Evolutionary conservation across 768 basidiomycete genomes (phyloP), one percentile per base, ranked within the genome.

Genomic region (Tricholoma sp.): DNA sequence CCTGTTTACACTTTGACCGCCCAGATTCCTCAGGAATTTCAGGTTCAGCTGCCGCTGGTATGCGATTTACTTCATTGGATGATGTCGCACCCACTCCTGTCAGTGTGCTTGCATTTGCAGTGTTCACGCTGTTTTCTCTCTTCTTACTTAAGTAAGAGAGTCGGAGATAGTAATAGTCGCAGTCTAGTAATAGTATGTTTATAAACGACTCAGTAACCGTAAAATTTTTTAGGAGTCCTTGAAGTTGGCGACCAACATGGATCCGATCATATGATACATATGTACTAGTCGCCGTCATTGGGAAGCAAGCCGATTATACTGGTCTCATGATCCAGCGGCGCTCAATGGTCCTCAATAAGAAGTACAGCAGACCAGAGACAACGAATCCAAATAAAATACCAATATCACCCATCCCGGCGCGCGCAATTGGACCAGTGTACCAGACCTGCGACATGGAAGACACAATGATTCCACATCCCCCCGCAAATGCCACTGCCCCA

Each of bases 401-500:
- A 52, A 91, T 82, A 66, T 91, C 89, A 3, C 89, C 89, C 9
- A 84, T 76, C 5, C 72, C 73, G 6, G 63, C 71, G 34, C 65
- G 62, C 2, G 87, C 88, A 18, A 91, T 82, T 0, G 88, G 88
- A 1, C 89, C 89, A 4, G 72, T 68, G 64, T 81, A 91, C 82
- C 83, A 90, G 12, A 74, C 80, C 63, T 92, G 88, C 56, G 80
- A 72, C 83, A 91, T 91, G 50, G 75, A 82, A 5, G 86, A 82
- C 5, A 90, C 72, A 20, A 85, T 70, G 20, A 89, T 72, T 7
- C 71, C 80, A 53, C 83, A 83, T 2, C 82, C 74, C 9, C 80
- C 72, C 0, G 74, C 55, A 51, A 76, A 75, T 0, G 89, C 76
- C 0, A 74, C 53, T 4, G 88, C 60, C 2, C 87, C 88, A 3